Evolutionary conservation across 805 yeast species (phyloP), one percentile per base, ranked within the genome.

Genomic region (Starmerella cellae): DNA sequence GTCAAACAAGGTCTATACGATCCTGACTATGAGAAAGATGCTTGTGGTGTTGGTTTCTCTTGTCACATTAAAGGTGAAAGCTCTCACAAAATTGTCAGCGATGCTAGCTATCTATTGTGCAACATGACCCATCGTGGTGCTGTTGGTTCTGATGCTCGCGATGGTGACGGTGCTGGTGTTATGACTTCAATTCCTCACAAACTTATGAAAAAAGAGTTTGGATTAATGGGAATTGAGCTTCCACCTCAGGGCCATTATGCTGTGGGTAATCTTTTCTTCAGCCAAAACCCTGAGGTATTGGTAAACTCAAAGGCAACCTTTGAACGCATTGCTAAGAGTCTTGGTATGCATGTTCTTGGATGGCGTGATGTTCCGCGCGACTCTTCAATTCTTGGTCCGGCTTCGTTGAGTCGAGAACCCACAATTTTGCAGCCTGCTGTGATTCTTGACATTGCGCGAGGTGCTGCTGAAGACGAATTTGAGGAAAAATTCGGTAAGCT

Each of bases 61-160:
- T 83, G 96, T 61, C 83, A 88, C 67, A 80, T 87, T 66, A 83
- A 85, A 62, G 96, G 96, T 44, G 60, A 69, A 24, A 73, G 77
- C 22, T 79, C 93, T 41, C 98, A 91, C 68, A 85, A 87, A 60
- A 84, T 88, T 54, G 85, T 88, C 46, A 77, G 93, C 33, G 97
- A 91, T 66, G 95, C 95, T 33, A 70, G 51, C 52, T 75, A 74
- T 59, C 67, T 88, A 56, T 75, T 88, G 42, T 87, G 97, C 68
- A 88, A 91, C 66, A 91, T 88, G 98, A 82, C 96, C 48, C 98
- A 88, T 64, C 77, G 98, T 67, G 98, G 98, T 60, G 97, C 97
- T 32, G 95, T 87, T 47, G 94, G 95, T 46, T 70, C 84, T 1
- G 95, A 87, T 58, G 94, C 96, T 19, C 76, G 85, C 56, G 95